Percentiles rank a stretch among this genome's conserved stretches.
Conservation (phyloP, 1,284 basidiomycete species). For the Ganoderma multipileum region DNA sequence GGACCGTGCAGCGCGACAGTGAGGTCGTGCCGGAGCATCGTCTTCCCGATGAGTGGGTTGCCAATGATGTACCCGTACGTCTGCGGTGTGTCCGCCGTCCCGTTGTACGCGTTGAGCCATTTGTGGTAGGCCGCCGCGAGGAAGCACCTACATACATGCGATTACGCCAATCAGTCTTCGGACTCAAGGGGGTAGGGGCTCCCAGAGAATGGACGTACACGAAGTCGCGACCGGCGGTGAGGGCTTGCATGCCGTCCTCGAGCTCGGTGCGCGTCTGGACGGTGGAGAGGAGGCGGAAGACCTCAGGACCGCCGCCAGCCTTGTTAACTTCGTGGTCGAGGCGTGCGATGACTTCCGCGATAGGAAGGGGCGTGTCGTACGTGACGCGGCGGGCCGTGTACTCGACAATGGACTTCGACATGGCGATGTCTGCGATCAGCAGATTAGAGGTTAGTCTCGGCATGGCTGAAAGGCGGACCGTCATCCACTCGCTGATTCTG, state of each 20-base stretch:
- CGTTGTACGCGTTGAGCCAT: constrained; percentile 48
- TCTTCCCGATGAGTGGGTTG: constrained; percentile 59
- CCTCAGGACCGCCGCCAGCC: constrained; percentile 37
- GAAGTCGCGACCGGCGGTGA: constrained; percentile 49
- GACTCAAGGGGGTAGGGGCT: no score
- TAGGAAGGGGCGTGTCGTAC: constrained; percentile 49
- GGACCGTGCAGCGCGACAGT: constrained; percentile 54
- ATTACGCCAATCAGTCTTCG: no score
- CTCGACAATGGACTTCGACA: constrained; percentile 32
- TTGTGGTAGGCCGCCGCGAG: constrained; percentile 46
- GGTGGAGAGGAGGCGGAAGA: constrained; percentile 39
- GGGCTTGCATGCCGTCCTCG: constrained; percentile 37
- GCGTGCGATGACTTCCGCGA: constrained; percentile 50
- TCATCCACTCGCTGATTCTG: background rate
- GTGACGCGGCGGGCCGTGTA: constrained; percentile 50
- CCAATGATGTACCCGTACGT: constrained; percentile 56
- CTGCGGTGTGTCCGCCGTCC: constrained; percentile 36
- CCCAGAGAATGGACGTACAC: constrained; percentile 43
- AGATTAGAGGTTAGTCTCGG: background rate
- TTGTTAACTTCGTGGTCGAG: constrained; percentile 53
- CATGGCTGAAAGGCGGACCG: background rate
- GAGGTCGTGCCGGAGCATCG: constrained; percentile 52
- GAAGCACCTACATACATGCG: constrained; percentile 52
- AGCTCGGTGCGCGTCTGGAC: constrained; percentile 48
- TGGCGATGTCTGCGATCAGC: constrained; percentile 8